Conservation (phyloP, 1,284 basidiomycete species). For the Agaricales sp. region DNA sequence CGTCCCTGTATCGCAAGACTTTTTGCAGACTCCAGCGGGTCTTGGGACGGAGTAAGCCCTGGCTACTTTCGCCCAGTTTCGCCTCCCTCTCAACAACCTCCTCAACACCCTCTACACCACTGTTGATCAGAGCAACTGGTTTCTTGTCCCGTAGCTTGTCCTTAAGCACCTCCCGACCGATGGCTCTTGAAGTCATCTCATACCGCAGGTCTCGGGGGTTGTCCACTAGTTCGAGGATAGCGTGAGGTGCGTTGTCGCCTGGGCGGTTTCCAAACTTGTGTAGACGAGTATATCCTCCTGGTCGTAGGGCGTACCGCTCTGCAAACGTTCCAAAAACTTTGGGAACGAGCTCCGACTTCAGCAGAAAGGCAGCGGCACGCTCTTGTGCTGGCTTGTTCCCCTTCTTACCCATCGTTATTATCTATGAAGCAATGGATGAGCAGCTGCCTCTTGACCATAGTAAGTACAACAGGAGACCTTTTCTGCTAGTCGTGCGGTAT, state of each 20-base stretch:
- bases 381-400: slow-evolving; percentile 55
- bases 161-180: slow-evolving; percentile 69
- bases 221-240: slow-evolving; percentile 91
- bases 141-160: slow-evolving; percentile 36
- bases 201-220: slow-evolving; percentile 83
- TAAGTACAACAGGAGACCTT: slow-evolving; percentile 44
- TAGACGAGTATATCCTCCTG: slow-evolving; percentile 94
- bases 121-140: slow-evolving; percentile 36
- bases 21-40: slow-evolving; percentile 68
- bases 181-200: slow-evolving; percentile 75
- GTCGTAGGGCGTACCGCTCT: slow-evolving; percentile 71
- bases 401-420: slow-evolving; percentile 85
- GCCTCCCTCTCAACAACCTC: slow-evolving; percentile 39
- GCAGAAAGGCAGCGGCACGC: slow-evolving; percentile 66
- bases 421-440: slow-evolving; percentile 30
- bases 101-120: slow-evolving; percentile 35
- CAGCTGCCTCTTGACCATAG: neutral
- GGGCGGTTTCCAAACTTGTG: slow-evolving; percentile 81
- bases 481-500: slow-evolving; percentile 86
- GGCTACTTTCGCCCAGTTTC: slow-evolving; percentile 24
- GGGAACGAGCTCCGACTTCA: slow-evolving; percentile 59
- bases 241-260: slow-evolving; percentile 91
- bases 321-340: slow-evolving; percentile 82
- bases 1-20: slow-evolving; percentile 43
- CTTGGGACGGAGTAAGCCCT: slow-evolving; percentile 39